Percentiles rank a stretch among this genome's conserved stretches.
Evolutionary conservation across 805 yeast species (phyloP).

Genomic region (Kodamaea nitidulidarum): DNA sequence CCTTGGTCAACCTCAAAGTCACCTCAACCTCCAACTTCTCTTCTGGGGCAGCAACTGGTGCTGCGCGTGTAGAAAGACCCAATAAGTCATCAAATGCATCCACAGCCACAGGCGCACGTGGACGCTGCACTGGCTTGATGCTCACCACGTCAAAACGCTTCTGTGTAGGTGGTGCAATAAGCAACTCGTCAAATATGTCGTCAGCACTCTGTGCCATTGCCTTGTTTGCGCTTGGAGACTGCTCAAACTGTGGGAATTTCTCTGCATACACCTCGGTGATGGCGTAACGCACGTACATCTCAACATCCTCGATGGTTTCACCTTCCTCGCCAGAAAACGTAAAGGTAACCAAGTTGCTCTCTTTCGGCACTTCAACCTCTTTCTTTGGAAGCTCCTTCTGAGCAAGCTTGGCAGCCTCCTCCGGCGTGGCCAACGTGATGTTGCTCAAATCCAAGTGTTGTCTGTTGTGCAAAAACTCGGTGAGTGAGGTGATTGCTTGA

Average conservation of each 20-base stretch:
- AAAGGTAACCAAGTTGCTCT: constrained; percentile 16
- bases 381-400: constrained; percentile 9
- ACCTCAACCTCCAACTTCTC: constrained; percentile 22
- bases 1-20: constrained; percentile 30
- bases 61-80: constrained; percentile 22
- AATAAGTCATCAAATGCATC: constrained; percentile 33
- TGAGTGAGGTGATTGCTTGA: constrained; percentile 49
- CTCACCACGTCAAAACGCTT: constrained; percentile 33
- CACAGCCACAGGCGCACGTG: constrained; percentile 1
- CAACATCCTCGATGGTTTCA: constrained; percentile 6
- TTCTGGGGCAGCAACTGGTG: background rate
- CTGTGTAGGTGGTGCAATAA: constrained; percentile 33
- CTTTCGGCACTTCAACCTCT: constrained; percentile 10
- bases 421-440: constrained; percentile 45
- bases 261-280: constrained; percentile 28
- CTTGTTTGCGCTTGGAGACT: constrained; percentile 26
- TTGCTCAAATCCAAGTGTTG: constrained; percentile 70
- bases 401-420: constrained; percentile 15
- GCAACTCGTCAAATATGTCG: constrained; percentile 37
- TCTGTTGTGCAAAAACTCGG: constrained; percentile 51
- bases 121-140: constrained; percentile 9
- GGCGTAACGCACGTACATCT: constrained; percentile 13
- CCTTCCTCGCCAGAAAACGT: constrained; percentile 10
- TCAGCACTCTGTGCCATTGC: constrained; percentile 9
- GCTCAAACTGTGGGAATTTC: constrained; percentile 35